Base-by-base conservation (phyloP, 441 rosid species). In the Eutrema salsugineum region DNA sequence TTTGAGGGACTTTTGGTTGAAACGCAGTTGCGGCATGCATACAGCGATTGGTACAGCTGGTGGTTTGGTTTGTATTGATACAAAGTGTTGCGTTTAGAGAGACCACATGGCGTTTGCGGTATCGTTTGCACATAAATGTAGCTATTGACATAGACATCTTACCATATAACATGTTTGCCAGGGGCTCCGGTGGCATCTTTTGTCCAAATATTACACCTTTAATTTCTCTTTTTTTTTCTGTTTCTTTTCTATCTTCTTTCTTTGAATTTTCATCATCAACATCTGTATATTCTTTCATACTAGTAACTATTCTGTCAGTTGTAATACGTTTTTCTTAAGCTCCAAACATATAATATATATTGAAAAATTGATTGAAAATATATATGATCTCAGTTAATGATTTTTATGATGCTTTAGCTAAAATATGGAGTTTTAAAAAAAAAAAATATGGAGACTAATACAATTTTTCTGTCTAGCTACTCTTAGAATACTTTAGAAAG, bases 51-150 rank as follows among this genome's bases (percentile, higher is more conserved):
- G 59, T 62, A 68, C 59, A 75, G 78, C 74, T 75, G 70, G 74
- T 68, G 44, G 53, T 68, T 62, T 62, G 74, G 51, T 53, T 62
- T 28, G 64, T 53, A 62, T 68, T 68, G 70, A 68, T 36, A 68
- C 64, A 55, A 54, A 75, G 62, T 65, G 76, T 76, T 76, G 79
- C 71, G 76, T 47, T 70, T 70, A 5, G 57, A 70, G 76, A 70
- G 79, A 76, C 79, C 79, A 76, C 76, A 70, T 76, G 79, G 71
- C 66, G 50, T 56, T 66, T 73, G 72, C 40, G 78, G 24, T 66
- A 66, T 73, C 77, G 62, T 73, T 75, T 54, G 70, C 71, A 69
- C 54, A 76, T 76, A 70, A 69, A 76, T 76, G 61, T 70, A 62
- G 14, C 10, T 47, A 40, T 70, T 63, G 79, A 76, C n/a, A 63